phyloP scores from a whole-genome alignment of 2,329 filamentous ascomycete genomes.

The Calonectria hongkongensis region DNA sequence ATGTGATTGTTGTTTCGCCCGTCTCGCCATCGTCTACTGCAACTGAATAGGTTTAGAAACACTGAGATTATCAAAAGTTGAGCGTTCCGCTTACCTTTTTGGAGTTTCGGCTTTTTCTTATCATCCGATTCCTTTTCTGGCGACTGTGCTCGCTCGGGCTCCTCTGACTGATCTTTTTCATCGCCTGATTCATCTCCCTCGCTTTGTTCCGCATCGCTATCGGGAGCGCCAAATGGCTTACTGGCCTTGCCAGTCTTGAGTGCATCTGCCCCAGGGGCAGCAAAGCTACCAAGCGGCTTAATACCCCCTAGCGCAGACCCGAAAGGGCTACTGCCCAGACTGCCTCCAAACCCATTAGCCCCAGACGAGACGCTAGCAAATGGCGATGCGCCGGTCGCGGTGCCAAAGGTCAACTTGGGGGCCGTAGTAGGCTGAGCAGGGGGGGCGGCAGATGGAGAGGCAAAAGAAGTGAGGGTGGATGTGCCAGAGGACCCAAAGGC shows the following conservation, averaged over 20 bases:
- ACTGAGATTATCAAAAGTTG: not conserved
- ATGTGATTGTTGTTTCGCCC: constrained; percentile 84
- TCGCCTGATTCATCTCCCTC: constrained; percentile 63
- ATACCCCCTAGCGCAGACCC: constrained; percentile 62
- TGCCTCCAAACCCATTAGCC: constrained; percentile 70
- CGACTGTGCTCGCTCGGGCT: constrained; percentile 66
- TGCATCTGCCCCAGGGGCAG: constrained; percentile 71
- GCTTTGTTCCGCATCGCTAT: constrained; percentile 76
- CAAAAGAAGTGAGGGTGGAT: constrained; percentile 58
- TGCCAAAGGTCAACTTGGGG: constrained; percentile 71
- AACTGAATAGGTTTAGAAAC: constrained; percentile 67
- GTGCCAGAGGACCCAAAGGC: constrained; percentile 69
- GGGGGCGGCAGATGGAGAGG: constrained; percentile 53
- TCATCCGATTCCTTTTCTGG: constrained; percentile 76
- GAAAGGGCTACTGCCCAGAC: constrained; percentile 63
- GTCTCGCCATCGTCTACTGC: constrained; percentile 90
- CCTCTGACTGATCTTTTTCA: constrained; percentile 65
- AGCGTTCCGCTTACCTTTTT: constrained; percentile 76
- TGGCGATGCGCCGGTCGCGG: constrained; percentile 64
- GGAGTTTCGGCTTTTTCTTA: constrained; percentile 79
- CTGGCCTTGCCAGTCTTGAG: constrained; percentile 76
- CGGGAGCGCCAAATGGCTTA: constrained; percentile 86
- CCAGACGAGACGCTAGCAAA: constrained; percentile 66
- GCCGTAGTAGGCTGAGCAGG: constrained; percentile 57
- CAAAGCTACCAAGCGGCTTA: constrained; percentile 80